Evolutionary conservation across 805 yeast species (phyloP).

Genomic region (Barnettozyma vustinii): DNA sequence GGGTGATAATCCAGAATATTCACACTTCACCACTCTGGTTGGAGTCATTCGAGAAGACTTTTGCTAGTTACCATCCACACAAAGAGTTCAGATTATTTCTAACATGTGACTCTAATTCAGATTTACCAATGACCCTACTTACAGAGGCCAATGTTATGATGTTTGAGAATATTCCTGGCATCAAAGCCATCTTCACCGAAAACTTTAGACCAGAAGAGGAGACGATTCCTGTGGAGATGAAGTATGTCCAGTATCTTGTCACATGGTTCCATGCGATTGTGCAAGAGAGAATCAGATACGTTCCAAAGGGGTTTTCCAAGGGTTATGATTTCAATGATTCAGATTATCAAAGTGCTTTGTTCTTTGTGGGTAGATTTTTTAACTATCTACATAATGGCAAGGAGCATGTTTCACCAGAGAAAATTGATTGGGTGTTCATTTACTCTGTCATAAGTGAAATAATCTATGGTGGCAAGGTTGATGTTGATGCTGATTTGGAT

Average conservation of each 20-base stretch:
- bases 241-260: conserved; percentile 46
- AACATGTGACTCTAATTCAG: conserved; percentile 49
- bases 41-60: conserved; percentile 42
- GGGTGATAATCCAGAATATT: conserved; percentile 79
- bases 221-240: conserved; percentile 37
- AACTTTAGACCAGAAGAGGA: conserved; percentile 17
- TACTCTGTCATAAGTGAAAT: conserved; percentile 44
- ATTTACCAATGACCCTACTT: conserved; percentile 52
- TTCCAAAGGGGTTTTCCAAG: conserved; percentile 58
- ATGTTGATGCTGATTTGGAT: conserved; percentile 34
- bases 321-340: conserved; percentile 66
- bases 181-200: conserved; percentile 39
- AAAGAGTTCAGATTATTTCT: conserved; percentile 51
- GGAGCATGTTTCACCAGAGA: conserved; percentile 38
- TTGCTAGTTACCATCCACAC: conserved; percentile 29
- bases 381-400: conserved; percentile 20
- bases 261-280: conserved; percentile 70
- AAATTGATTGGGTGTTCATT: conserved; percentile 51
- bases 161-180: conserved; percentile 59
- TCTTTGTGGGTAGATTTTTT: conserved; percentile 40
- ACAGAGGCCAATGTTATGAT: conserved; percentile 49
- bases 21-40: conserved; percentile 71
- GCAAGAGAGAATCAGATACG: conserved; percentile 51
- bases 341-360: conserved; percentile 53
- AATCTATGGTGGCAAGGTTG: conserved; percentile 63